Evolutionary conservation across 768 basidiomycete species (phyloP), one percentile per base, ranked within the genome.

Genomic region (Boletus rex-veris): DNA sequence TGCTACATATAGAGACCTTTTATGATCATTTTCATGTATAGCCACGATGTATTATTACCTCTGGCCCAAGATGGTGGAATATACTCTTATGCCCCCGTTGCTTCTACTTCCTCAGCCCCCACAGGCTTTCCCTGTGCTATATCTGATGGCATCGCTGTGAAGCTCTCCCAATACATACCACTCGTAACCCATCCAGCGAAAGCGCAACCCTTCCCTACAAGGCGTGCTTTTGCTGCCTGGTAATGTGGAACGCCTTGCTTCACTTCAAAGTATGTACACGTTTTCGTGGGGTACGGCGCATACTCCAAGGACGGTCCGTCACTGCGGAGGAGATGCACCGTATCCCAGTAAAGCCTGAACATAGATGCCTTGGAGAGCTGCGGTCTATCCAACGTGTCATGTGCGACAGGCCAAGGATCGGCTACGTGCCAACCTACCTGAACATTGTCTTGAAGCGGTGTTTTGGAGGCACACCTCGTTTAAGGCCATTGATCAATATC

Each of bases 401-500:
- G 43, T 5, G 37, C 15, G 36, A 45, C 39, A 40, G 9, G 45
- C 14, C 28, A 39, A 28, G 37, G 11, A 31, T 30, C 26, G 11
- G 24, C 30, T 6, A 15, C 26, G 19, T 1, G 11, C 52, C 69
- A 45, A 51, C 55, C n/a, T 52, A 86, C 90, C 84, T 80, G 38
- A 80, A 83, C 66, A 85, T 85, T 7, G 78, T 71, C 31, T 77
- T 77, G 57, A 80, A 74, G 24, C 86, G 77, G 61, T 89, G 81
- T 64, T 88, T 91, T 0, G 85, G 80, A 11, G 88, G 74, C 2
- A 88, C 82, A 2, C 91, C 91, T 42, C 91, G 83, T 61, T 80
- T 85, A n/a, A 85, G 72, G 3, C 92, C 91, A 56, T 89, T 90
- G 58, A 89, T 88, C 43, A 92, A 63, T 19, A 90, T 77, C 64